Base-by-base conservation (phyloP, 2,329 filamentous ascomycete species). In the Hypocrella siamensis region DNA sequence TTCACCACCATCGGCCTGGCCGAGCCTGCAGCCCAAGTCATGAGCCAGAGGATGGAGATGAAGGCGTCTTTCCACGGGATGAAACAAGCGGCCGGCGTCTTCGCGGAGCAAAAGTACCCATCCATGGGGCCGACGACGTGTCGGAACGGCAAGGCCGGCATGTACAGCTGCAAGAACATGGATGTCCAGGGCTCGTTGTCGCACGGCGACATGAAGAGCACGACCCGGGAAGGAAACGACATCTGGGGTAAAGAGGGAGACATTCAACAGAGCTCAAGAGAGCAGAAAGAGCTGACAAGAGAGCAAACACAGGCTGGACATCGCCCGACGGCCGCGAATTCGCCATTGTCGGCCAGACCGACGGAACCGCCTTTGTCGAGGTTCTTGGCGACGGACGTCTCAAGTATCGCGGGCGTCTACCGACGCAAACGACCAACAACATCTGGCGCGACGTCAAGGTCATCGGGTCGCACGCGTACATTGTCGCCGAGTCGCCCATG, bases 321-420 rank as follows among this genome's bases (percentile, higher is more conserved):
- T 59, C 56, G 3, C 46, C 52, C 3, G 51, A 59, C 17, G 64
- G 63, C 12, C 57, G 63, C 4, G 63, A 67, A 41, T 65, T 67
- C 30, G 58, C 53, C n/a, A 54, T 58, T 17, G 52, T 66, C 17
- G 63, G 60, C 4, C 60, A 65, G 38, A 50, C 48, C n/a, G 60
- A 66, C 31, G 64, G 65, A 14, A 60, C 62, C 2, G 60, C 60
- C 4, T 67, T 68, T 30, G 58, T 59, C 10, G 64, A 68, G 39
- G 52, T 68, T 32, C 48, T 44, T 28, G 46, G 51, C 31, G 48
- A 56, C 26, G 64, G 64, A 12, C 52, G 56, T 33, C 48, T 68
- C 12, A 43, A 53, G 30, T 63, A 65, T 32, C 47, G 64, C 4
- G 64, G 63, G 11, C 58, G 61, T 15, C 52, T 66, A 1, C 57